Base-by-base conservation (phyloP, 2,329 filamentous ascomycete species). In the Cladosporium sp. region DNA sequence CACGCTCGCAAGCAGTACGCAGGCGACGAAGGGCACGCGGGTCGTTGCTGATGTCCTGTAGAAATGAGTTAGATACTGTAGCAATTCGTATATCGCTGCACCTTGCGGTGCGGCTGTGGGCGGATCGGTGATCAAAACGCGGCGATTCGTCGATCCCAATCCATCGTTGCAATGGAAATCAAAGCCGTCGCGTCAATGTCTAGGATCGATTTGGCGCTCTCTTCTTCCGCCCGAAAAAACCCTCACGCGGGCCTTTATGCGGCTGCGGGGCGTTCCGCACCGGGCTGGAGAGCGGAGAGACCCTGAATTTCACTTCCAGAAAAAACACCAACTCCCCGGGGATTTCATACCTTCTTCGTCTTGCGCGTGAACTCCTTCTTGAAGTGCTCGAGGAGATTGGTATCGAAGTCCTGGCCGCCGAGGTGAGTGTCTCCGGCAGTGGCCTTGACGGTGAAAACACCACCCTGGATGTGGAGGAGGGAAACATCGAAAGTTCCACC, bases 401-500 rank as follows among this genome's bases (percentile, higher is more conserved):
- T 95, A 69, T 97, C 93, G 72, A 97, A 97, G 70, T 96, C 92
- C 72, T 93, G 85, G 68, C 91, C 91, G 82, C 91, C 92, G 73
- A 96, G 79, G 73, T 96, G 91, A 68, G 90, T 96, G 70, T 98
- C 92, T 84, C 93, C 93, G 68, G 92, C 91, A 56, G 93, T 97
- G 58, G 92, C 91, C 84, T 95, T 95, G 74, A 97, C 93, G 61
- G 92, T 95, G 83, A 98, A 98, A 68, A 98, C 93, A 82, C 93
- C 93, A 71, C 92, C 91, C 79, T 97, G 90, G 73, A 98, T 97
- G 82, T 95, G 92, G 43, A 98, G 84, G 64, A 97, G 89, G 60
- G 93, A 97, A 28, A 98, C 93, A 96, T 98, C 93, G 78, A 98
- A 98, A 74, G 93, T 98, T 83, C 93, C 93, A 83, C 93, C 93